phyloP scores from a whole-genome alignment of 176 grass and related monocot genomes.

The Aegilops tauschii region DNA sequence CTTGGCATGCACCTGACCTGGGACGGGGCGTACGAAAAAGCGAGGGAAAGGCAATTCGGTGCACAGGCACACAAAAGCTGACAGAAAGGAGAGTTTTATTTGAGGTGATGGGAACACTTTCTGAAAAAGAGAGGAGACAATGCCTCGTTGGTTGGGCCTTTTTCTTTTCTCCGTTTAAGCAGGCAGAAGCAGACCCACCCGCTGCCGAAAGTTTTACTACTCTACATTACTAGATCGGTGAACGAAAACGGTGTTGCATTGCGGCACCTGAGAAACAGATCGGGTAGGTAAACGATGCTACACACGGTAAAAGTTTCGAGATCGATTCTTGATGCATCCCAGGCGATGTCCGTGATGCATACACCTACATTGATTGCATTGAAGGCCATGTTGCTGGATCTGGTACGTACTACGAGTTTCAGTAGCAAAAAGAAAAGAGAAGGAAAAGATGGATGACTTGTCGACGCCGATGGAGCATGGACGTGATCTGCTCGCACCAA shows the following conservation, averaged over 20 bases:
- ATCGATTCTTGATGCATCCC: background rate
- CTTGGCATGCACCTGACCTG: background rate
- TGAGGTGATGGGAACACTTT: background rate
- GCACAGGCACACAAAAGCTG: background rate
- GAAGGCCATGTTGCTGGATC: background rate
- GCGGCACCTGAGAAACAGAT: no score
- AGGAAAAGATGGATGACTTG: background rate
- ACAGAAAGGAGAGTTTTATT: conserved; percentile 13
- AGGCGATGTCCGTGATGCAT: background rate
- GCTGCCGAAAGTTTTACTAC: background rate
- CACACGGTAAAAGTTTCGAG: background rate
- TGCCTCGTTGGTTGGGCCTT: background rate
- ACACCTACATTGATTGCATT: background rate
- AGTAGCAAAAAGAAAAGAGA: no score
- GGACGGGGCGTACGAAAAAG: background rate
- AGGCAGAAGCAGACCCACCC: background rate
- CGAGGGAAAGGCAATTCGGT: background rate
- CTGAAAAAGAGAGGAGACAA: background rate
- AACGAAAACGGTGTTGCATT: no score
- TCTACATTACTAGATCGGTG: no score
- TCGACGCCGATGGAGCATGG: background rate
- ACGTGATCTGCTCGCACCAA: conserved; percentile 19
- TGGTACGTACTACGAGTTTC: background rate
- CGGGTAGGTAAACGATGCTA: no score
- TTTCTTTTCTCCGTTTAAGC: background rate